Evolutionary conservation across 2,329 filamentous ascomycete genomes (phyloP).

Genomic region (Ceratocystiopsis sp.): DNA sequence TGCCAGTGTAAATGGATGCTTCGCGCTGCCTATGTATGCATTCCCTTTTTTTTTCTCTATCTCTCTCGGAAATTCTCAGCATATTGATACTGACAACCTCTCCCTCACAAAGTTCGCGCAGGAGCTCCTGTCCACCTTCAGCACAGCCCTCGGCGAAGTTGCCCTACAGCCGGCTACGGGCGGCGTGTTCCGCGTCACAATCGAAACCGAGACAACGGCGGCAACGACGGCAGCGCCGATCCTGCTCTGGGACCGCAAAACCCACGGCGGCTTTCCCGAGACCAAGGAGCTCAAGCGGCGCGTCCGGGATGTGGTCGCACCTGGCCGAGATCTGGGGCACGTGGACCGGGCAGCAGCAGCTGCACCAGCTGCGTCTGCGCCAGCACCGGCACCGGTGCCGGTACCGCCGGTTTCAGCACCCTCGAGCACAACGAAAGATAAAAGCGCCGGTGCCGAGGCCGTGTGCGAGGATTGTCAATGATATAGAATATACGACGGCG

Average conservation of each 20-base stretch:
- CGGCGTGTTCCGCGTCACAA: constrained; percentile 57
- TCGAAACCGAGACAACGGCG: constrained; percentile 6
- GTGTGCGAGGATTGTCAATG: constrained; percentile 21
- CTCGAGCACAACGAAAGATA: too few relatives aligned
- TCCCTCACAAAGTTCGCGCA: constrained; percentile 73
- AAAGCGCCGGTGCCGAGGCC: neutral
- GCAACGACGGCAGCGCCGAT: constrained; percentile 15
- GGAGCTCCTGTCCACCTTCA: constrained; percentile 92
- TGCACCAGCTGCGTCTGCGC: neutral
- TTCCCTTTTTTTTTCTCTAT: neutral
- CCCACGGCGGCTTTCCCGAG: constrained; percentile 81
- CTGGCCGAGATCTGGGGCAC: constrained; percentile 63
- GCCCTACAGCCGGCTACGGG: constrained; percentile 73
- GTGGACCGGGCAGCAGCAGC: constrained; percentile 36
- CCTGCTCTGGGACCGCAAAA: constrained; percentile 74
- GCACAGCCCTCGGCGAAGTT: constrained; percentile 67
- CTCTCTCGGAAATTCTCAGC: neutral
- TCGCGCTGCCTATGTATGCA: constrained; percentile 62
- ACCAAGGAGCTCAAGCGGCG: constrained; percentile 79
- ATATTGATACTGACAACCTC: neutral
- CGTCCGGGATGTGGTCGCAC: constrained; percentile 69
- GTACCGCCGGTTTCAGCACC: too few relatives aligned
- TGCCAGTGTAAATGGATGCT: constrained; percentile 75
- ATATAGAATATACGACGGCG: constrained; percentile 2
- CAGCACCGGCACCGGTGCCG: neutral